Percentiles rank a stretch among this genome's conserved stretches.
Conservation (phyloP, 176 grass and related monocot genomes). For the Cenchrus purpureus region DNA sequence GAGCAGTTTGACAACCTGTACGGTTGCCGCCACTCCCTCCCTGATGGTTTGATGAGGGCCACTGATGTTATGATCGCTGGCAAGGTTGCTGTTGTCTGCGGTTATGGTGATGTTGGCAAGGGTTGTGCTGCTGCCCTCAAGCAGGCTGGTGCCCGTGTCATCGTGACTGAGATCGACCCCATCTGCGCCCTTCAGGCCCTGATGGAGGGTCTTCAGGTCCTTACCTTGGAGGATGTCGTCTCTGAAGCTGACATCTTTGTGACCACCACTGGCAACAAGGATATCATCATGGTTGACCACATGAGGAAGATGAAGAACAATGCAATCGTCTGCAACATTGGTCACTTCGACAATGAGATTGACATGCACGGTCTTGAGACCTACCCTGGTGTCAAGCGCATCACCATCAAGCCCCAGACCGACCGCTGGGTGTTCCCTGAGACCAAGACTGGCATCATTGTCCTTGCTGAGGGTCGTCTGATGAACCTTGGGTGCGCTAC, state of each 20-base stretch:
- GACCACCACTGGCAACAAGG: conserved; percentile 98
- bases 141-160: conserved; percentile 95
- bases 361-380: conserved; percentile 89
- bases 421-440: conserved; percentile 99
- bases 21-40: conserved; percentile 97
- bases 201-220: conserved; percentile 91
- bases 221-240: conserved; percentile 86
- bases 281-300: conserved; percentile 97
- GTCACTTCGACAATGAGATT: conserved; percentile 98
- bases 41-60: conserved; percentile 97
- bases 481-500: conserved; percentile 98
- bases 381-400: conserved; percentile 90
- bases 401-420: conserved; percentile 99
- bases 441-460: conserved; percentile 83
- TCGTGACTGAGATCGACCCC: conserved; percentile 96
- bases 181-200: conserved; percentile 97
- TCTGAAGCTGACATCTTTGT: conserved; percentile 87
- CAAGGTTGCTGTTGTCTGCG: conserved; percentile 86
- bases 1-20: conserved; percentile 94
- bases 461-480: conserved; percentile 92
- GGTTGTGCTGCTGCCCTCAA: conserved; percentile 91
- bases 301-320: conserved; percentile 99
- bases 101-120: conserved; percentile 97
- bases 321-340: conserved; percentile 98
- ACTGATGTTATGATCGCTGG: conserved; percentile 98